A percentile compares a stretch with the other conserved stretches of the same genome.
These are phyloP conservation scores for Lathyrus tuberosus DNA, from an alignment of 306 rosid species.

Conservation along the genomic window DNA sequence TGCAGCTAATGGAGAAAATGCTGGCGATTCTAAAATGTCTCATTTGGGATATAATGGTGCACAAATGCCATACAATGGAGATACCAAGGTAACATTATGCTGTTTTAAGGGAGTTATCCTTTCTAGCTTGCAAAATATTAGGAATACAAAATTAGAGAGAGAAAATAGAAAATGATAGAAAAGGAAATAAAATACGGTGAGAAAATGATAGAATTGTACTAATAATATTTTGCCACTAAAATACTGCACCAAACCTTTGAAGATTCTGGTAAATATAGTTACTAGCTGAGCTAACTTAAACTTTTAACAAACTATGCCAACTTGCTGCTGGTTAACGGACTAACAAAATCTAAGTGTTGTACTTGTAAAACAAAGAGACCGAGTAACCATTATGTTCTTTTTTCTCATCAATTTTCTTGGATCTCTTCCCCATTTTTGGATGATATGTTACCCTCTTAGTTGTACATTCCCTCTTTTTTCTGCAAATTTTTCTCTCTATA, in stretches of 20 bases:
- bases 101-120: constrained; percentile 19
- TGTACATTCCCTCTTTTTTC: constrained; percentile 14
- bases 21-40: constrained; percentile 74
- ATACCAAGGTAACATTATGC: constrained; percentile 75
- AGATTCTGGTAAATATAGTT: constrained; percentile 9
- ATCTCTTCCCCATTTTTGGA: constrained; percentile 6
- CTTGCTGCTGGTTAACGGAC: constrained; percentile 6
- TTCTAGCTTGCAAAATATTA: constrained; percentile 18
- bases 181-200: constrained; percentile 9
- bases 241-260: constrained; percentile 1
- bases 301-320: constrained; percentile 14
- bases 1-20: constrained; percentile 75
- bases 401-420: constrained; percentile 5
- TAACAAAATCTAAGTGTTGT: neutral
- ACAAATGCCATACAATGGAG: constrained; percentile 88
- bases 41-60: constrained; percentile 79
- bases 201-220: constrained; percentile 2
- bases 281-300: constrained; percentile 13
- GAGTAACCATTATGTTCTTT: neutral
- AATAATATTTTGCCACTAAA: constrained; percentile 9
- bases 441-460: constrained; percentile 4
- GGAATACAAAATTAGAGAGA: neutral
- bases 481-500: neutral
- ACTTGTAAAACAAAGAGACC: neutral
- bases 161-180: constrained; percentile 1